Conservation (phyloP, 805 yeast genomes). For the Cyberlindnera petersonii region DNA sequence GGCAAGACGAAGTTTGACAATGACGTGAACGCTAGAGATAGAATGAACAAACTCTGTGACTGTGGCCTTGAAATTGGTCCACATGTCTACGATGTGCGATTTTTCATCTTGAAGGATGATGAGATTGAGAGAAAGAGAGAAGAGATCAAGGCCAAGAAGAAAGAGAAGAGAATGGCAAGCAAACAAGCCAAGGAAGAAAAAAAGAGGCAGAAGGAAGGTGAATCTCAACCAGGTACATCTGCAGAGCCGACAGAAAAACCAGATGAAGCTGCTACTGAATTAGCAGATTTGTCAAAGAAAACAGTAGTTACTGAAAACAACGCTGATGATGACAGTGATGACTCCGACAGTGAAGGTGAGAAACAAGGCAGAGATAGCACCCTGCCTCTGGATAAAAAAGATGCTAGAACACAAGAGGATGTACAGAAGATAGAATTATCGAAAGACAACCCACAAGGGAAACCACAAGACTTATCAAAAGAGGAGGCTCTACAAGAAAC, state of each 20-base stretch:
- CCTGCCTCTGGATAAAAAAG: no score
- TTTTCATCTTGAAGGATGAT: slow-evolving; percentile 85
- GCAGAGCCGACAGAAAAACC: not conserved
- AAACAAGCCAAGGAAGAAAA: slow-evolving; percentile 33
- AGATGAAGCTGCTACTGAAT: not conserved
- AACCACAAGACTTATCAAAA: no score
- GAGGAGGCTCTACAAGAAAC: not conserved
- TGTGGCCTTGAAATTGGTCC: slow-evolving; percentile 74
- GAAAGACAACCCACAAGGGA: no score
- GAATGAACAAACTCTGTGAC: slow-evolving; percentile 85
- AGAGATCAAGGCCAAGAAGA: slow-evolving; percentile 37
- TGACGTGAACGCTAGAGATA: slow-evolving; percentile 65
- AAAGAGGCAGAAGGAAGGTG: slow-evolving; percentile 19
- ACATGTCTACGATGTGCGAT: slow-evolving; percentile 68
- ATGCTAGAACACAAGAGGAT: no score
- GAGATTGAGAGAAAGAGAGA: slow-evolving; percentile 49
- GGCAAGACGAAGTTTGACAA: slow-evolving; percentile 42
- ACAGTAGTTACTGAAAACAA: slow-evolving; percentile 13
- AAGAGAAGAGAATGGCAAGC: slow-evolving; percentile 32
- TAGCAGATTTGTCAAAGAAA: no score
- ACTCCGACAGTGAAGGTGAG: slow-evolving; percentile 6
- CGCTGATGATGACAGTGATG: slow-evolving; percentile 11
- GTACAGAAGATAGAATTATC: no score
- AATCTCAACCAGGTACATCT: not conserved
- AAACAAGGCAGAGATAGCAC: slow-evolving; percentile 3